Evolutionary conservation across 805 yeast genomes (phyloP), one percentile per base, ranked within the genome.

Genomic region (Saccharomycopsis selenospora): DNA sequence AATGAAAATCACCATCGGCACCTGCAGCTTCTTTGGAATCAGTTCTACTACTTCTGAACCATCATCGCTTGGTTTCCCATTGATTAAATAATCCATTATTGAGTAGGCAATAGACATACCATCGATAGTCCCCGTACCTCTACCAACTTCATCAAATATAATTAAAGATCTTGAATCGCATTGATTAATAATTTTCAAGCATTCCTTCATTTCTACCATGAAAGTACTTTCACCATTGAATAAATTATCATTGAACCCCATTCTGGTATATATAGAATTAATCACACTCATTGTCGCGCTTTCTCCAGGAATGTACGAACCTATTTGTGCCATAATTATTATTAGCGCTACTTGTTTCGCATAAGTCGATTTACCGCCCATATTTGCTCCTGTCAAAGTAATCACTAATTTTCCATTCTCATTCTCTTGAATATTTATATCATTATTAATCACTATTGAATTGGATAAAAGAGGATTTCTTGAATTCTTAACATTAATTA

Each of bases 301-400:
- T 2, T 70, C 66, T 17, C 91, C 88, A 1, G 95, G 93, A 2
- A 87, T 73, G 59, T 68, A 85, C 55, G 85, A 75, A 0, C 95
- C 95, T 3, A 85, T 70, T 61, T 86, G 95, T 1, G 84, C 78
- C 82, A 86, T 75, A 6, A 86, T 75, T 8, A 77, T 79, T 8
- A 78, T 66, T 11, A 87, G 62, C 0, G 93, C 95, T 8, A 84
- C 72, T 53, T 84, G 88, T 45, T 85, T 73, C 13, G 84, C 86
- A 57, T 79, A 80, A 1, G 88, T 79, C 4, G 89, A 81, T 60
- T 86, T 86, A 3, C 95, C 95, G 7, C 95, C 95, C 89, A 85
- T 84, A 56, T 85, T 85, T 0, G 95, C 93, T 0, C 95, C 95
- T 0, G 95, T 85, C 20, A 89, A 76, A 13, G 89, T 70, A 47